Percentiles rank a stretch among this genome's conserved stretches.
Conservation (phyloP, 225 moss, liverwort and hornwort genomes). For the Marchantia paleacea region DNA sequence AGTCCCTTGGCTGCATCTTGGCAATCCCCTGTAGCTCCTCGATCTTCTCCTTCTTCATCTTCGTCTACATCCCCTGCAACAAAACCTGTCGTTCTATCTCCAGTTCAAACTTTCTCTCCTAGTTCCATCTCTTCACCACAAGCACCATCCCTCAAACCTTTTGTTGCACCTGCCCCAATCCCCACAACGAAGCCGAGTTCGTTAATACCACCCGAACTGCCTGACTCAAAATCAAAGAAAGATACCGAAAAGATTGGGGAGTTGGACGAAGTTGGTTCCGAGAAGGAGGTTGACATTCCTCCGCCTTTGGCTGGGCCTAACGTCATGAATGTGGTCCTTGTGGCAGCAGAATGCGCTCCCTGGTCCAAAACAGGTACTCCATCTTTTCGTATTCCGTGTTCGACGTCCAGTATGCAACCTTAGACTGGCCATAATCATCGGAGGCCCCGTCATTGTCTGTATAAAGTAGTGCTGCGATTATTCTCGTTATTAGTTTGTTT, state of each 20-base stretch:
- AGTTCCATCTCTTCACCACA: conserved; percentile 32
- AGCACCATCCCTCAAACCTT: conserved; percentile 18
- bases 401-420: background rate
- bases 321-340: conserved; percentile 73
- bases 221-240: conserved; percentile 25
- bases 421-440: too few species aligned
- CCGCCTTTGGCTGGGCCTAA: conserved; percentile 75
- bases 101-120: conserved; percentile 52
- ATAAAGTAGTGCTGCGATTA: too few species aligned
- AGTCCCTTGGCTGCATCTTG: conserved; percentile 61
- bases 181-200: conserved; percentile 36
- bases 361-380: conserved; percentile 86
- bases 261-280: conserved; percentile 27
- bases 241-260: conserved; percentile 32
- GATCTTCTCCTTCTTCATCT: conserved; percentile 29
- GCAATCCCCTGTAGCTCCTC: conserved; percentile 54
- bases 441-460: background rate
- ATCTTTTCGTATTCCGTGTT: background rate
- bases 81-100: conserved; percentile 33
- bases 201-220: conserved; percentile 45
- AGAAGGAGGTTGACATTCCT: conserved; percentile 43
- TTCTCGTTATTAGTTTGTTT: too few species aligned
- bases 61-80: background rate
- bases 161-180: conserved; percentile 24
- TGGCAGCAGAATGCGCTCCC: conserved; percentile 88